These are phyloP conservation scores for Acanthamoeba healyi DNA, from an alignment of 208 protist genomes.

Conservation along the genomic window DNA sequence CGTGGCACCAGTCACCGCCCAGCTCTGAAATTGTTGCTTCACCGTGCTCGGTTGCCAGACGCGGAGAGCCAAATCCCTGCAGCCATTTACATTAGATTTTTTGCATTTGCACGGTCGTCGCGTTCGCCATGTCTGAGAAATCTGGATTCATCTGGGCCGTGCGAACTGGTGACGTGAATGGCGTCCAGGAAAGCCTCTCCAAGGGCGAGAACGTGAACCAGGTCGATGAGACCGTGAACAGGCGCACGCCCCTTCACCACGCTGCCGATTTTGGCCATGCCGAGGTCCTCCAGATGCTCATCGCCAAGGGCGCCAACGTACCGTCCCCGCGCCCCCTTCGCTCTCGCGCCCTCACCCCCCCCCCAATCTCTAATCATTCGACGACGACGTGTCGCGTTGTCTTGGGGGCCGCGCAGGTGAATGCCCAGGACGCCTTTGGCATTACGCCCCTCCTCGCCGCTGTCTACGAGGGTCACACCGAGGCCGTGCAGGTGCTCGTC, in stretches of 20 bases:
- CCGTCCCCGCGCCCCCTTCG: not conserved
- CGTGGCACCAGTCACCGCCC: conserved; percentile 10
- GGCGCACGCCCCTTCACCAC: conserved; percentile 67
- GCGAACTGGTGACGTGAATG: conserved; percentile 59
- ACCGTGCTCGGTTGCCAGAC: too few relatives aligned
- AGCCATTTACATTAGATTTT: too few relatives aligned
- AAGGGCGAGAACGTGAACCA: conserved; percentile 73
- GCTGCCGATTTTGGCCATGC: conserved; percentile 58
- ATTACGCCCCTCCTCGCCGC: conserved; percentile 83
- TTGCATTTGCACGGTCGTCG: not conserved
- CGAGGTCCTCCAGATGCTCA: conserved; percentile 76
- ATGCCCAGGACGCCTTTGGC: conserved; percentile 76
- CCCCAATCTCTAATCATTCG: not conserved
- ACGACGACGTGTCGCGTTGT: too few relatives aligned
- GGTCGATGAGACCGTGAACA: conserved; percentile 68
- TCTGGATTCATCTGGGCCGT: conserved; percentile 69
- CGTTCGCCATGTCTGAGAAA: conserved; percentile 55
- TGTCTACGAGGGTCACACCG: conserved; percentile 79
- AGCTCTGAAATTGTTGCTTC: too few relatives aligned
- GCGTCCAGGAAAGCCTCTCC: conserved; percentile 15
- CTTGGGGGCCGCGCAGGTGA: too few relatives aligned
- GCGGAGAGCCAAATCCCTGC: too few relatives aligned
- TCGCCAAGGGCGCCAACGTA: conserved; percentile 80
- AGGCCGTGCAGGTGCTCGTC: conserved; percentile 70
- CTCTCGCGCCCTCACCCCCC: not conserved